Evolutionary conservation across 2,329 filamentous ascomycete species (phyloP), one percentile per base, ranked within the genome.

Genomic region (Arachnomyces sp.): DNA sequence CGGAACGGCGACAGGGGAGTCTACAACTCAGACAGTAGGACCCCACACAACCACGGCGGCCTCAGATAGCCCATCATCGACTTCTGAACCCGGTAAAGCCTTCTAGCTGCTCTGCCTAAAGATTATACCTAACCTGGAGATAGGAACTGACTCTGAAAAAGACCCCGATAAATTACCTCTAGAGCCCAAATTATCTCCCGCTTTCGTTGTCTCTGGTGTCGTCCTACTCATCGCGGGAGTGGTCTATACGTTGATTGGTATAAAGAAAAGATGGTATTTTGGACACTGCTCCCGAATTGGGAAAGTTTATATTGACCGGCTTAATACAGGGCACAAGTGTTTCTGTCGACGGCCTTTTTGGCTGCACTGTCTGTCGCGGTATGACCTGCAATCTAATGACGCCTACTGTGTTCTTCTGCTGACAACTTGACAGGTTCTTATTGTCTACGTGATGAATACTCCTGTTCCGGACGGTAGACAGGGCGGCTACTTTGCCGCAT

Each of bases 361-460:
- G 72, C 77, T 15, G 76, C 80, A 33, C 65, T 95, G 28, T 79
- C 83, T 12, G 80, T 92, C 9, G 78, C 83, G 0, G 82, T 68
- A 45, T 47, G 62, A 53, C 20, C 9, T 13, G 18, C 18, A 16
- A n/a, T 31, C 17, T 38, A 33, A n/a, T n/a, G n/a, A n/a, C n/a
- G n/a, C 11, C 7, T 42, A 25, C 7, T 35, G 31, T 28, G 3
- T 30, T 4, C 13, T 13, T 29, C 40, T 20, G 17, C 40, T 41
- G 29, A 43, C 32, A 16, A 29, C 32, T 36, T n/a, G 1, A 20
- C 34, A 67, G 56, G 68, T 94, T 2, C 69, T 96, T 15, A 86
- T 95, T 40, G 63, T 94, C 33, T 95, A 95, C 58, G 81, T 95
- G 30, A 92, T 93, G 82, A 81, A 73, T 40, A 75, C 81, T 0